Percentiles rank a stretch among this genome's conserved stretches.
phyloP scores from a whole-genome alignment of 352 stramenopile genomes.

The Globisporangium nagaii region DNA sequence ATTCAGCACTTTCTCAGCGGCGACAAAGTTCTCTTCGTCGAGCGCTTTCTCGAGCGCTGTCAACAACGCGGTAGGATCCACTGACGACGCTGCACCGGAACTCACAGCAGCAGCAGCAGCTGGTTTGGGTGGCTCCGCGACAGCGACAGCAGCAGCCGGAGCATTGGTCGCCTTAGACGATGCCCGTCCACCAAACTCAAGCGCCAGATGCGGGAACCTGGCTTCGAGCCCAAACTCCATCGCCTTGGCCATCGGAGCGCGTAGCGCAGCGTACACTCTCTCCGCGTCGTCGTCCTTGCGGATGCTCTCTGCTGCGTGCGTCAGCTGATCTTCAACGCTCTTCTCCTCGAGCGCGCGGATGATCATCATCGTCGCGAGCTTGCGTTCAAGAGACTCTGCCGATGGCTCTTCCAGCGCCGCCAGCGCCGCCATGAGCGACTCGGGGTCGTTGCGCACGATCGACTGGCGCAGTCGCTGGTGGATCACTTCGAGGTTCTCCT shows the following conservation, averaged over 20 bases:
- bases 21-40: conserved; percentile 64
- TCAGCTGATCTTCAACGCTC: conserved; percentile 47
- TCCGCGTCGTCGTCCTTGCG: conserved; percentile 8
- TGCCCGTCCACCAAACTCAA: conserved; percentile 1
- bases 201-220: conserved; percentile 35
- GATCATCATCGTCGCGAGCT: conserved; percentile 80
- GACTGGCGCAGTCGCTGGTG: conserved; percentile 51
- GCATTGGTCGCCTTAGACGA: background rate
- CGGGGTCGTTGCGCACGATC: conserved; percentile 59
- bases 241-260: conserved; percentile 36
- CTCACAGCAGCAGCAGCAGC: background rate
- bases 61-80: conserved; percentile 37
- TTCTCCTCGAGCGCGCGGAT: conserved; percentile 76
- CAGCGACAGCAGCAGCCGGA: background rate
- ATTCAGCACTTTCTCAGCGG: conserved; percentile 45
- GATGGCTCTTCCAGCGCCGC: conserved; percentile 62
- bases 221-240: conserved; percentile 53
- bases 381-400: conserved; percentile 58
- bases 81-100: background rate
- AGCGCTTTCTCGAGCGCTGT: conserved; percentile 55
- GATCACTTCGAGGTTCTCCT: conserved; percentile 32
- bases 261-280: conserved; percentile 21
- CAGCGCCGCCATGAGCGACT: conserved; percentile 63
- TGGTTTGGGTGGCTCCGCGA: background rate
- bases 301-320: conserved; percentile 17